Evolutionary conservation across 148 eudicot genomes (phyloP), one percentile per base, ranked within the genome.

Genomic region (Vaccinium myrtillus): DNA sequence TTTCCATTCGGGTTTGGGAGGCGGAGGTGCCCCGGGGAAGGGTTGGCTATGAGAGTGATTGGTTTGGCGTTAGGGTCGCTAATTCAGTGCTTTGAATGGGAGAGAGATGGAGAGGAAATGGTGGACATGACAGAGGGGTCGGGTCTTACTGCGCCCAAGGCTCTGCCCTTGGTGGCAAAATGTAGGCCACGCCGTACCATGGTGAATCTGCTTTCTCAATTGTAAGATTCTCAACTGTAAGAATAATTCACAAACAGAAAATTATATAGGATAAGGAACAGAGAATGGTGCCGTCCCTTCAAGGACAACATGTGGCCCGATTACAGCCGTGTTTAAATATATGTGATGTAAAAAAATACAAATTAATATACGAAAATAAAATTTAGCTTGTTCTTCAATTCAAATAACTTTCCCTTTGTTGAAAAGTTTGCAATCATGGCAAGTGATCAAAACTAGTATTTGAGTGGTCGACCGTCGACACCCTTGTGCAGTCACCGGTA

Each of bases 111-210:
- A n/a, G 89, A 89, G 2, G 84, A 89, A 1, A 65, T 19, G 30
- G 51, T 75, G 27, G 89, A 89, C 84, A 86, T 43, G 86, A 88
- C 92, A 2, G 91, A 87, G 75, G 86, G 91, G 78, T 86, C 86
- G 4, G 74, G 74, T 32, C 16, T 30, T 7, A 69, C 43, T 0
- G 25, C 39, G 11, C 74, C 74, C 8, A 69, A 69, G 39, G 74
- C 43, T 30, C 39, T 27, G 19, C 74, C 74, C 74, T 27, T 69
- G 74, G 43, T 69, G 0, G 74, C 74, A 1, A 69, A 69, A 69
- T 69, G 74, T 13, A 69, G 43, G 39, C 74, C 18, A 5, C 74
- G 43, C 43, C 18, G 2, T 27, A 39, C 36, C 10, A 30, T 12
- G 74, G 19, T 13, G 8, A 69, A 69, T 69, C 39, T 27, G 39